Evolutionary conservation across 495 filamentous ascomycete species (phyloP).

Genomic region (Talaromyces adpressus): DNA sequence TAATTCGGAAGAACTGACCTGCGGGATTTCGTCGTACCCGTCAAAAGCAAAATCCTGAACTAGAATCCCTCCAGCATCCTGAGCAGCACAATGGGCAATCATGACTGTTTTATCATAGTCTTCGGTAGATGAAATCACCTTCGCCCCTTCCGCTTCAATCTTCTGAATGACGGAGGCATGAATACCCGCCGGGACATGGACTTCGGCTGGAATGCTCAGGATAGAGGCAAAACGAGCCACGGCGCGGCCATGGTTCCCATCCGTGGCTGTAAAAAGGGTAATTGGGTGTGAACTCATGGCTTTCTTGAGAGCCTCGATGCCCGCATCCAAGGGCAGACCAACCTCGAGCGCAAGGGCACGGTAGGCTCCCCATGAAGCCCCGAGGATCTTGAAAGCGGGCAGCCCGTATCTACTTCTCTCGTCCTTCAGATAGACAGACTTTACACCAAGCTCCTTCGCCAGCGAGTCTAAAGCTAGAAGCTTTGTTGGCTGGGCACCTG

Average conservation of each 20-base stretch:
- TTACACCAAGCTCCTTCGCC: slow-evolving; percentile 48
- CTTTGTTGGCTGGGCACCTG: slow-evolving; percentile 39
- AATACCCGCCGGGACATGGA: slow-evolving; percentile 54
- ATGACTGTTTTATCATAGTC: slow-evolving; percentile 55
- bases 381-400: slow-evolving; percentile 70
- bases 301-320: slow-evolving; percentile 29
- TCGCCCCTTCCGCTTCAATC: slow-evolving; percentile 53
- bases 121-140: slow-evolving; percentile 42
- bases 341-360: slow-evolving; percentile 41
- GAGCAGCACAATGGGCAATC: slow-evolving; percentile 29
- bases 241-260: slow-evolving; percentile 68
- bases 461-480: slow-evolving; percentile 45
- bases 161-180: slow-evolving; percentile 37
- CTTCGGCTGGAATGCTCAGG: slow-evolving; percentile 38
- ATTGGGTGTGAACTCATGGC: slow-evolving; percentile 8
- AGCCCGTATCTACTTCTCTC: slow-evolving; percentile 54
- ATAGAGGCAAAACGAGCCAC: slow-evolving; percentile 56
- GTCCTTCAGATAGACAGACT: slow-evolving; percentile 50
- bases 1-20: slow-evolving; percentile 10
- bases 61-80: slow-evolving; percentile 15
- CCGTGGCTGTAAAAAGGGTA: slow-evolving; percentile 49
- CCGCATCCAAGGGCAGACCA: slow-evolving; percentile 30
- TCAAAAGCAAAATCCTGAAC: slow-evolving; percentile 14
- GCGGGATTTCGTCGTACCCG: slow-evolving; percentile 54
- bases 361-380: slow-evolving; percentile 65